Conservation (phyloP, 1,139 yeast genomes). For the Pichia cactophila region DNA sequence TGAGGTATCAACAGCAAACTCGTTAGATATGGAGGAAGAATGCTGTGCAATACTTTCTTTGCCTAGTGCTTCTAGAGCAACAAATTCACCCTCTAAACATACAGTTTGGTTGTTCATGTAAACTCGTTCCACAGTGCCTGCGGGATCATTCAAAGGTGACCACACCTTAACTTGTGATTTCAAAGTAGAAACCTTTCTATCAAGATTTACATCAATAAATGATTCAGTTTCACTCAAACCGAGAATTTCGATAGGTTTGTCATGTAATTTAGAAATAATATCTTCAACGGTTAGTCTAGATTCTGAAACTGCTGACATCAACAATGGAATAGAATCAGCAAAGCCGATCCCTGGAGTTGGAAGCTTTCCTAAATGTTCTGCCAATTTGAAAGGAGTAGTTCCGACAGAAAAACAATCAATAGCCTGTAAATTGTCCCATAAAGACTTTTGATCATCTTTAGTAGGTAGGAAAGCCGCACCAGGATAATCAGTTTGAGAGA, state of each 20-base stretch:
- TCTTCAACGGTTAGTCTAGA: slow-evolving; percentile 68
- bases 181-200: slow-evolving; percentile 46
- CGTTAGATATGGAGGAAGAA: slow-evolving; percentile 21
- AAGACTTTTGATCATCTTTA: slow-evolving; percentile 66
- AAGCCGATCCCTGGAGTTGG: slow-evolving; percentile 70
- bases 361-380: slow-evolving; percentile 53
- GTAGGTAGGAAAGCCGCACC: slow-evolving; percentile 70
- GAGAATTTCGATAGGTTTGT: slow-evolving; percentile 76
- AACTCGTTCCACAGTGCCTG: slow-evolving; percentile 89
- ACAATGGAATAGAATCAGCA: slow-evolving; percentile 72
- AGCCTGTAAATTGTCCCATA: slow-evolving; percentile 68
- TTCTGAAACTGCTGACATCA: slow-evolving; percentile 71
- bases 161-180: slow-evolving; percentile 34
- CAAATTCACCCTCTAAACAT: slow-evolving; percentile 72
- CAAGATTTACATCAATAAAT: slow-evolving; percentile 77
- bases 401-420: slow-evolving; percentile 91
- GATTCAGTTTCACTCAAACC: slow-evolving; percentile 75
- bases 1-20: slow-evolving; percentile 9
- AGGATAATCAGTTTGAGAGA: slow-evolving; percentile 65
- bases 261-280: slow-evolving; percentile 66
- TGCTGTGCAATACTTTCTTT: slow-evolving; percentile 37
- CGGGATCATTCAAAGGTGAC: slow-evolving; percentile 46
- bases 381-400: slow-evolving; percentile 64
- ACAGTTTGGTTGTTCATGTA: slow-evolving; percentile 70
- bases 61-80: slow-evolving; percentile 55